These are phyloP conservation scores for Neurospora tetrasperma DNA, from an alignment of 495 filamentous ascomycete species.

Conservation along the genomic window DNA sequence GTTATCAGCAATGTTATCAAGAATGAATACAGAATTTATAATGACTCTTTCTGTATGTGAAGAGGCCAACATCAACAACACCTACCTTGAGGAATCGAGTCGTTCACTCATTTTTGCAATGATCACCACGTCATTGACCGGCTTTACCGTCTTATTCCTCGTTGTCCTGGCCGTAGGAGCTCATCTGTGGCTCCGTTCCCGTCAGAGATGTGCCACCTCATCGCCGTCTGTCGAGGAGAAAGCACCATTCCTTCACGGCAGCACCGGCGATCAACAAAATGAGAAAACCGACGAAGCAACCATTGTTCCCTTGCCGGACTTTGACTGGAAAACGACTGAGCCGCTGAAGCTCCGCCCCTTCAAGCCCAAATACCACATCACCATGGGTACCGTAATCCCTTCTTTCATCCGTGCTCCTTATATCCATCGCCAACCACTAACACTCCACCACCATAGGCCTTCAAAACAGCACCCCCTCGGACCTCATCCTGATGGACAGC, in stretches of 20 bases:
- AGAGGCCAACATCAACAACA: background rate
- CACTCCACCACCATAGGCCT: slow-evolving; percentile 18
- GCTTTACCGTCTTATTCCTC: background rate
- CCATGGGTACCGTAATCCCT: slow-evolving; percentile 49
- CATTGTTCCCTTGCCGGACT: slow-evolving; percentile 46
- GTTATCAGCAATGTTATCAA: background rate
- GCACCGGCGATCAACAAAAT: background rate
- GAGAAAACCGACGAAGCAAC: background rate
- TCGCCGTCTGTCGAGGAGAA: background rate
- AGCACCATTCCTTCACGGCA: background rate
- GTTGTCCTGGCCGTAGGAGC: background rate
- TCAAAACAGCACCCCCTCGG: slow-evolving; percentile 43
- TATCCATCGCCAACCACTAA: background rate
- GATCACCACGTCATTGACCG: background rate
- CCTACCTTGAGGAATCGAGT: background rate
- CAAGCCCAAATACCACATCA: slow-evolving; percentile 60
- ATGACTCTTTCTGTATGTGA: background rate
- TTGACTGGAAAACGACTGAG: slow-evolving; percentile 49
- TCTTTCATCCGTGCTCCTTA: background rate
- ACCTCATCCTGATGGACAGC: slow-evolving; percentile 57
- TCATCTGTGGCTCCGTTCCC: background rate
- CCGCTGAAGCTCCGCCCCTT: slow-evolving; percentile 57
- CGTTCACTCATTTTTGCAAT: background rate
- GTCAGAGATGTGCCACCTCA: background rate
- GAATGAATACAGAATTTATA: background rate